These are phyloP conservation scores for Asterionellopsis glacialis DNA, from an alignment of 108 stramenopile species.

Conservation along the genomic window DNA sequence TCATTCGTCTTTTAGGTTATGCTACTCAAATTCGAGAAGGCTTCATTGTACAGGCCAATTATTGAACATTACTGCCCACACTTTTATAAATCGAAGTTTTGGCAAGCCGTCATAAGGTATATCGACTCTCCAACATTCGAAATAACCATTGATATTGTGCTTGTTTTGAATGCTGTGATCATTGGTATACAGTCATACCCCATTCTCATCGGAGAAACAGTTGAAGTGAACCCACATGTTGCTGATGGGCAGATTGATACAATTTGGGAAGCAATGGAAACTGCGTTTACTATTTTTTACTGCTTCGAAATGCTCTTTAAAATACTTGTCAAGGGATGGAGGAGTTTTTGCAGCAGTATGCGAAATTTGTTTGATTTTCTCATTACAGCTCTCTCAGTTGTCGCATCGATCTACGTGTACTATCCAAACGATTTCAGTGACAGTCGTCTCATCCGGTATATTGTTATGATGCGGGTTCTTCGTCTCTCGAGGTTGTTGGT, in stretches of 20 bases:
- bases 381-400: conserved; percentile 49
- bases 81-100: conserved; percentile 31
- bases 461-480: conserved; percentile 75
- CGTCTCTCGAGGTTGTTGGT: conserved; percentile 61
- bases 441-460: conserved; percentile 46
- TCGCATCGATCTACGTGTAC: conserved; percentile 59
- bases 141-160: conserved; percentile 40
- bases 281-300: conserved; percentile 63
- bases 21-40: conserved; percentile 44
- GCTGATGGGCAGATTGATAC: conserved; percentile 47
- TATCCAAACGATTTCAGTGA: conserved; percentile 59
- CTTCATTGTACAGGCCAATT: conserved; percentile 20
- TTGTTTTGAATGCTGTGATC: conserved; percentile 65
- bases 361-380: conserved; percentile 68
- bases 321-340: conserved; percentile 61
- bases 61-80: conserved; percentile 43
- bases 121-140: conserved; percentile 51
- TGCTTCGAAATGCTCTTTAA: conserved; percentile 56
- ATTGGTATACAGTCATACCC: conserved; percentile 68
- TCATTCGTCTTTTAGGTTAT: conserved; percentile 10
- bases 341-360: conserved; percentile 39
- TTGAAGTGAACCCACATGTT: conserved; percentile 19
- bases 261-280: conserved; percentile 52
- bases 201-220: conserved; percentile 42
- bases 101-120: conserved; percentile 9